Conservation (phyloP, 225 moss, liverwort and hornwort genomes). For the Sphagnum contortum region DNA sequence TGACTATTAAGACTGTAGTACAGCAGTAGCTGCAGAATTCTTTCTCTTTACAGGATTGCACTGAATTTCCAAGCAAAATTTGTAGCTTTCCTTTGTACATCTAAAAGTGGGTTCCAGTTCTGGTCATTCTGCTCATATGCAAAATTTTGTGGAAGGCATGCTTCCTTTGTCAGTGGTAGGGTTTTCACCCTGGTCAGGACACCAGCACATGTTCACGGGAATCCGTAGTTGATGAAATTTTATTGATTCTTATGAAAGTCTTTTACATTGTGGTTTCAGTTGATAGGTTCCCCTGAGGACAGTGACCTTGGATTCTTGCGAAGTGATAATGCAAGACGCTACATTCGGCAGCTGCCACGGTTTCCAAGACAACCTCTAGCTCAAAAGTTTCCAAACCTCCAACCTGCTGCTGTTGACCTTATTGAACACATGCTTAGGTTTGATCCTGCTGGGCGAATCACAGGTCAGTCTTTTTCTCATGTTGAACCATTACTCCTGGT, state of each 20-base stretch:
- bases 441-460: slow-evolving; percentile 38
- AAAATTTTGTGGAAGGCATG: too few species aligned
- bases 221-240: too few species aligned
- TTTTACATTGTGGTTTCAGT: slow-evolving; percentile 6
- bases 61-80: too few species aligned
- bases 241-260: too few species aligned
- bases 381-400: slow-evolving; percentile 27
- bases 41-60: too few species aligned
- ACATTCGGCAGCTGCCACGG: slow-evolving; percentile 28
- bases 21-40: not conserved
- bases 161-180: too few species aligned
- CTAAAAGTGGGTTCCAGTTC: too few species aligned
- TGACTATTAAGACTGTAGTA: not conserved
- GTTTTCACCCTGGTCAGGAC: too few species aligned
- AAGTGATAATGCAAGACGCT: slow-evolving; percentile 38
- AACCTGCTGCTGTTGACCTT: slow-evolving; percentile 37
- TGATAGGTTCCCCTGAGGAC: slow-evolving; percentile 45
- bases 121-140: too few species aligned
- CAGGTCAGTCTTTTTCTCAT: slow-evolving; percentile 18
- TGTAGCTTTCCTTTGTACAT: too few species aligned
- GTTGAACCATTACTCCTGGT: not conserved
- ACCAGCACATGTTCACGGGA: too few species aligned
- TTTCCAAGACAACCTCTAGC: slow-evolving; percentile 30
- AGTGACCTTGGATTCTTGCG: slow-evolving; percentile 39
- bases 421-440: slow-evolving; percentile 47